A percentile compares a stretch with the other conserved stretches of the same genome.
Conservation (phyloP, 331 rosid species). For the Malus hybrid region DNA sequence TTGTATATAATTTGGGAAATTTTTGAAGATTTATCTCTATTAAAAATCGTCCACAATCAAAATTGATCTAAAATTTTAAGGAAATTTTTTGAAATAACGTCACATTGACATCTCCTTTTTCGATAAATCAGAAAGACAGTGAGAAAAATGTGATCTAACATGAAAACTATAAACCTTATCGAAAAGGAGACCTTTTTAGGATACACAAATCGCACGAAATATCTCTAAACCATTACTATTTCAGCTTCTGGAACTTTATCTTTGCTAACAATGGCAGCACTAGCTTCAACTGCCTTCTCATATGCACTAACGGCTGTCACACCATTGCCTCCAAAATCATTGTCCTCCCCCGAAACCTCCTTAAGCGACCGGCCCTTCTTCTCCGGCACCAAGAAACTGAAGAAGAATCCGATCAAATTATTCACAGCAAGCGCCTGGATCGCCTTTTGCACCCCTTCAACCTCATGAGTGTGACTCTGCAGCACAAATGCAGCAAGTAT, state of each 20-base stretch:
- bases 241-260: slow-evolving; percentile 3
- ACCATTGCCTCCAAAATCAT: slow-evolving; percentile 20
- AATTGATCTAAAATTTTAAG: too few species aligned
- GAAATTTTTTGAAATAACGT: too few species aligned
- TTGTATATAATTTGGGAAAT: too few species aligned
- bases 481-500: slow-evolving; percentile 15
- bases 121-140: background rate
- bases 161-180: background rate
- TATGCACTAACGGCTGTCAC: background rate
- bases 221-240: background rate
- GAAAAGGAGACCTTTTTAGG: background rate
- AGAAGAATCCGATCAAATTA: slow-evolving; percentile 39
- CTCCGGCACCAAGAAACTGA: slow-evolving; percentile 49
- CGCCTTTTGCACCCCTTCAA: slow-evolving; percentile 1
- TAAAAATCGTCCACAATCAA: too few species aligned
- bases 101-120: too few species aligned
- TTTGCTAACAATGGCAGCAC: slow-evolving; percentile 1
- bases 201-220: background rate
- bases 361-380: slow-evolving; percentile 42
- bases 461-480: slow-evolving; percentile 20
- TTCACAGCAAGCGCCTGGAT: slow-evolving; percentile 28
- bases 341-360: slow-evolving; percentile 50
- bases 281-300: slow-evolving; percentile 10
- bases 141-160: background rate
- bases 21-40: too few species aligned